Evolutionary conservation across 495 filamentous ascomycete species (phyloP), one percentile per base, ranked within the genome.

Genomic region (Podospora bellae-mahoneyi): DNA sequence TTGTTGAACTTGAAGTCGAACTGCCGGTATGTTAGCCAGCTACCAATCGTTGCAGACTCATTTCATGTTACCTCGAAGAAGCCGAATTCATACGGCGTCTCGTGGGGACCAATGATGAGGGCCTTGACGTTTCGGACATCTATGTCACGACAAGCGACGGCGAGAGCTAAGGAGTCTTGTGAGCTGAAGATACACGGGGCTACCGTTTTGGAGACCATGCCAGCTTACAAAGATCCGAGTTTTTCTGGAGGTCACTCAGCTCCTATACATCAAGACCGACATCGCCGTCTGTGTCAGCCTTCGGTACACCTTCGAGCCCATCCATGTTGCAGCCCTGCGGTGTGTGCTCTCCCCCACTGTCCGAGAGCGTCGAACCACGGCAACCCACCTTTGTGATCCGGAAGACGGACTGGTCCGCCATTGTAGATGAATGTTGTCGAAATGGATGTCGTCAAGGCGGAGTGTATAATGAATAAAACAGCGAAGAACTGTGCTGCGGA

Each of bases 71-170:
- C 92, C 87, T 97, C 92, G 74, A 97, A 99, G 83, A 97, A 97
- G 4, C 94, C 95, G 74, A 96, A 96, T 72, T 97, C 93, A 77
- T 99, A 99, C 0, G 95, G 94, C 0, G 95, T 96, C 64, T 94
- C 94, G 61, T 95, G 93, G 7, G 96, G 94, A 0, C 95, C 95
- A 64, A 99, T 86, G 68, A 99, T 92, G 61, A 98, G 78, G 44
- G 94, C 96, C 71, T 87, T 89, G 56, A 99, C 90, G 68, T 94
- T 90, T 39, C 93, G 90, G 61, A 97, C 89, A 78, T 99, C 92
- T 66, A 86, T 86, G 75, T 98, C 95, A 44, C 89, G 83, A 73
- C 90, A 97, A 53, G 89, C 88, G 66, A 97, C 92, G 19, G 93
- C 91, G 69, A 97, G 85, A 28, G 93, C 92, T 95, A 64, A 30